Percentiles rank a stretch among this genome's conserved stretches.
Evolutionary conservation across 495 filamentous ascomycete genomes (phyloP).

Genomic region (Monascus purpureus): DNA sequence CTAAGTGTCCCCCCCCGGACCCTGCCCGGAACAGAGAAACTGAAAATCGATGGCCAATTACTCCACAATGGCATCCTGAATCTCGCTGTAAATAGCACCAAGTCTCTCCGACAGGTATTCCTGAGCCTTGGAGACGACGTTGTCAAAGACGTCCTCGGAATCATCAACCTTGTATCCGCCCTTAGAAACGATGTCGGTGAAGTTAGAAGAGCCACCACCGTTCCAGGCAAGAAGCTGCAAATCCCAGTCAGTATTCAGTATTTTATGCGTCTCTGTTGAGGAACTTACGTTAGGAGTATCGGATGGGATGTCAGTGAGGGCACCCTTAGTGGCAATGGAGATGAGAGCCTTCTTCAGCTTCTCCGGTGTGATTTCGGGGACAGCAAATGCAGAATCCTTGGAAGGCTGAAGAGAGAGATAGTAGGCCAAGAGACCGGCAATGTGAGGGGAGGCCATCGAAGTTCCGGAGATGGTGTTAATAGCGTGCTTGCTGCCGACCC

Average conservation of each 20-base stretch:
- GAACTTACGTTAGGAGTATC: slow-evolving; percentile 64
- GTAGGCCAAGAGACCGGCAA: slow-evolving; percentile 93
- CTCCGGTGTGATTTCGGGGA: slow-evolving; percentile 80
- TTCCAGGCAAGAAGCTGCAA: slow-evolving; percentile 87
- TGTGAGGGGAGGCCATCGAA: slow-evolving; percentile 97
- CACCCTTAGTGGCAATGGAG: slow-evolving; percentile 63
- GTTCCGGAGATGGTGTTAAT: slow-evolving; percentile 98
- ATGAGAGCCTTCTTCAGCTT: slow-evolving; percentile 86
- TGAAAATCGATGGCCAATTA: too few relatives aligned
- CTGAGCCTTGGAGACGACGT: slow-evolving; percentile 15
- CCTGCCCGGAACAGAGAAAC: too few relatives aligned
- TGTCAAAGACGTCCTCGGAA: slow-evolving; percentile 15
- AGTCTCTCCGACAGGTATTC: slow-evolving; percentile 23
- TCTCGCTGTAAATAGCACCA: slow-evolving; percentile 33
- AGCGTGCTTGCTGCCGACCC: slow-evolving; percentile 89
- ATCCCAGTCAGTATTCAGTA: slow-evolving; percentile 26
- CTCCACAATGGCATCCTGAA: slow-evolving; percentile 25
- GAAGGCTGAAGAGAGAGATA: slow-evolving; percentile 90
- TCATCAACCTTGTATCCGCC: slow-evolving; percentile 30
- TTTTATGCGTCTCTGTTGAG: background rate
- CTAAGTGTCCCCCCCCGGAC: too few relatives aligned
- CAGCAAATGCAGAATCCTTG: slow-evolving; percentile 74
- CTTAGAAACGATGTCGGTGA: slow-evolving; percentile 64
- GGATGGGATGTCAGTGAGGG: slow-evolving; percentile 69
- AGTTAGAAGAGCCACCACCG: slow-evolving; percentile 88